Percentiles rank a stretch among this genome's conserved stretches.
phyloP scores from a whole-genome alignment of 1,284 basidiomycete genomes.

The Phellopilus nigrolimitatus region DNA sequence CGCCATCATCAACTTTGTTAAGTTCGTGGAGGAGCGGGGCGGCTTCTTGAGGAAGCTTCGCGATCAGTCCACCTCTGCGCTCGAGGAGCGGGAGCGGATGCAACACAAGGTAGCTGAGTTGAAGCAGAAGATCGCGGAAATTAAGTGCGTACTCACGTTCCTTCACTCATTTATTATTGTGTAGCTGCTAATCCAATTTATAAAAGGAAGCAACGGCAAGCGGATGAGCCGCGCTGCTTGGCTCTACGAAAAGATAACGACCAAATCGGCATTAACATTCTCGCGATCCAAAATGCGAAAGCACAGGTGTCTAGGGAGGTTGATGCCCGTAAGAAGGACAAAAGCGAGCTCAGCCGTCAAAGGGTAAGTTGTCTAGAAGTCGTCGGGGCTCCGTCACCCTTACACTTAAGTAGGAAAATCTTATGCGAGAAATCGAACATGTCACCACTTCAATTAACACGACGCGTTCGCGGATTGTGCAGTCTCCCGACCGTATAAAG shows the following conservation, averaged over 20 bases:
- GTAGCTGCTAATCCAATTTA: too few relatives aligned
- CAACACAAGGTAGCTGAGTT: constrained; percentile 47
- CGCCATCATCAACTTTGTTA: constrained; percentile 89
- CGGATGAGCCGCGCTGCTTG: constrained; percentile 68
- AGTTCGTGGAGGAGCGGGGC: constrained; percentile 76
- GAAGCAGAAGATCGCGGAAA: constrained; percentile 48
- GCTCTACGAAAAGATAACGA: constrained; percentile 58
- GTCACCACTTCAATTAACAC: constrained; percentile 55
- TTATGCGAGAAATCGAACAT: constrained; percentile 53
- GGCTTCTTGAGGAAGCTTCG: constrained; percentile 56
- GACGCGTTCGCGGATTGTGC: constrained; percentile 71
- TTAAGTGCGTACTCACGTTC: constrained; percentile 49
- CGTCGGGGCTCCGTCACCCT: constrained; percentile 1
- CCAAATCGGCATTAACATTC: constrained; percentile 55
- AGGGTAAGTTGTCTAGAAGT: constrained; percentile 36
- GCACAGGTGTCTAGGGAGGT: constrained; percentile 50
- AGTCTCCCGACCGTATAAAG: constrained; percentile 82
- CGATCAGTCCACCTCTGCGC: constrained; percentile 50
- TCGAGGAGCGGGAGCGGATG: constrained; percentile 52
- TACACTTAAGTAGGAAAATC: constrained; percentile 42
- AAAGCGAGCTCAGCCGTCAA: constrained; percentile 49
- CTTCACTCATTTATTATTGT: not conserved
- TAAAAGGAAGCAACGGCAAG: constrained; percentile 60
- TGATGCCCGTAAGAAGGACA: constrained; percentile 67
- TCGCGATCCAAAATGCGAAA: constrained; percentile 64